Evolutionary conservation across 2,329 filamentous ascomycete genomes (phyloP), one percentile per base, ranked within the genome.

Genomic region (Phyllosticta citriasiana): DNA sequence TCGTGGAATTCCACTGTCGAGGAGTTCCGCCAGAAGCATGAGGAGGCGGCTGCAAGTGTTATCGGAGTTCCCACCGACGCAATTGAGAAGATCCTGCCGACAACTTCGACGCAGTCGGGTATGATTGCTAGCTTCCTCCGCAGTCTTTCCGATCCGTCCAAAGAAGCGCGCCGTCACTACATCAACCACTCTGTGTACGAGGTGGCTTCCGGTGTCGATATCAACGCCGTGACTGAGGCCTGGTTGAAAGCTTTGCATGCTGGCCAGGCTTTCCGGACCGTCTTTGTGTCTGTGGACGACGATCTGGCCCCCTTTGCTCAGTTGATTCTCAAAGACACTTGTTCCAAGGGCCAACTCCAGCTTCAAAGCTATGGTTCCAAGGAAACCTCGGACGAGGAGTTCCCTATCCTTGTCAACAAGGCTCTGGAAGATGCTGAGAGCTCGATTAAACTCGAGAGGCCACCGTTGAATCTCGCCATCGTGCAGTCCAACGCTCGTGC

Each of bases 401-500:
- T 57, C 47, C 9, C 53, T 4, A 30, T 40, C 4, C 7, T 57
- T 6, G 24, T 62, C 3, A 22, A 22, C 6, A 58, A 59, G 56
- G 57, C 60, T 9, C 33, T 62, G 27, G 60, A 33, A 8, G 60
- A 62, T 14, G 57, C 57, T 3, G 60, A 62, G 25, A 47, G 51
- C n/a, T 58, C 55, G 12, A 59, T 62, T 24, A 25, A 47, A 19
- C 19, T 62, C 10, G 53, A 57, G 12, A 52, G 47, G 10, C 60
- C 60, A 6, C 60, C 56, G 12, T 24, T 57, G 24, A 59, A 24
- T 30, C 60, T 62, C 26, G 55, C 57, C 33, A 51, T 64, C 16
- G 33, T 55, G 51, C 62, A 64, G n/a, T 69, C 71, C 2, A 70
- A 68, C 63, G 62, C 59, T 6, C 65, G 71, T 33, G 65, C 64